Base-by-base conservation (phyloP, 257 asterid species). In the Primulina tabacum region DNA sequence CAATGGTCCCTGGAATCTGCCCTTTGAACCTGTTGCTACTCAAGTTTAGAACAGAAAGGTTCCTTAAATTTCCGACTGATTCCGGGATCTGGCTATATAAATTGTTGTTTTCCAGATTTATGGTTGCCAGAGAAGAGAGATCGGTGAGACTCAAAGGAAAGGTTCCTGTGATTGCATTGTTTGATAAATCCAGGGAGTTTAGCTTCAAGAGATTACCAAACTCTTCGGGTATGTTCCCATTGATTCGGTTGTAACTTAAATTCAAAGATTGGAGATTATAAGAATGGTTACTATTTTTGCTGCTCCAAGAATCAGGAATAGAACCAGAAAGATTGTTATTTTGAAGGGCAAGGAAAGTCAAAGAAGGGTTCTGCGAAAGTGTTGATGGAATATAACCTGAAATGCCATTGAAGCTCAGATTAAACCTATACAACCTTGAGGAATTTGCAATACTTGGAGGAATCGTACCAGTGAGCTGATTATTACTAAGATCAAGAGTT, bases 401-500 rank as follows among this genome's bases (percentile, higher is more conserved):
- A 61, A 93, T 3, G 21, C 79, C 81, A 72, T 93, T 93, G 74
- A 17, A 50, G 57, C 57, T 50, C 57, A 50, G 57, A 17, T 50
- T 50, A 50, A 50, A 18, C 57, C 8, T 50, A 16, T 50, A 50
- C 20, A 50, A 50, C 57, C 57, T 50, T 14, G 20, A 5, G 57
- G 96, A 89, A 35, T 84, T 82, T 2, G 86, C 92, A 38, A 93
- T 84, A 62, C 83, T 73, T 0, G 83, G 79, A 29, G 88, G 89
- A 55, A 84, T 72, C 60, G 67, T 62, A 7, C 99, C 99, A 35
- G 40, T 64, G n/a, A 93, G 83, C 68, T 67, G 84, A 83, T 93
- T 93, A 50, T 87, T 90, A 62, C 99, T 90, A 57, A 93, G 76
- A 85, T 89, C 99, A 71, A 93, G 88, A 7, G 90, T 84, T 53